These are phyloP conservation scores for Diplodia seriata DNA, from an alignment of 2,329 filamentous ascomycete species.

Conservation along the genomic window DNA sequence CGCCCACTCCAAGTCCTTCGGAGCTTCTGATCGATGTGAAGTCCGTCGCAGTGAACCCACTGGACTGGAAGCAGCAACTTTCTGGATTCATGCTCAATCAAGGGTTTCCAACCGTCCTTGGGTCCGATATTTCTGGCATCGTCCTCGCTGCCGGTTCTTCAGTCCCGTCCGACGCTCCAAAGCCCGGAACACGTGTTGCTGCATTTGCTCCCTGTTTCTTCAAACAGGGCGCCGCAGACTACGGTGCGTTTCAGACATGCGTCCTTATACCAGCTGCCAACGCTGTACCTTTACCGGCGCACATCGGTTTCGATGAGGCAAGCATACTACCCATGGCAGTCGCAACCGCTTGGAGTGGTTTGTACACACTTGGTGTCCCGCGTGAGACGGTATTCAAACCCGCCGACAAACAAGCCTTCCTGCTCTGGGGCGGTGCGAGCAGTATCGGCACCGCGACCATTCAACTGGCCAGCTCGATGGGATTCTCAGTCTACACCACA, in stretches of 20 bases:
- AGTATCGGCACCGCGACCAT: constrained; percentile 33
- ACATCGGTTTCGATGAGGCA: constrained; percentile 49
- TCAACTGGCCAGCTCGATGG: constrained; percentile 32
- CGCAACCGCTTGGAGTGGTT: constrained; percentile 61
- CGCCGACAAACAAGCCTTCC: constrained; percentile 37
- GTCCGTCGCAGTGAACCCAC: constrained; percentile 58
- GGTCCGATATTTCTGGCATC: constrained; percentile 54
- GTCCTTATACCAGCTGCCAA: constrained; percentile 38
- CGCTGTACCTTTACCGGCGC: constrained; percentile 41
- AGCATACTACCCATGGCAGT: constrained; percentile 64
- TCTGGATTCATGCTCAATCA: constrained; percentile 50
- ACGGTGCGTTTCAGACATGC: constrained; percentile 62
- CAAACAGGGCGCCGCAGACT: constrained; percentile 59
- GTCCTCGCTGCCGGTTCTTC: constrained; percentile 52
- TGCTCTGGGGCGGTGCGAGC: constrained; percentile 35
- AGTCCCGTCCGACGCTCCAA: constrained; percentile 41
- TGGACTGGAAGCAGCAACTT: constrained; percentile 54
- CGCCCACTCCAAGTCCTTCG: constrained; percentile 54
- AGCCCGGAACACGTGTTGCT: constrained; percentile 42
- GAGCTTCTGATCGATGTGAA: constrained; percentile 59
- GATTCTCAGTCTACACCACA: constrained; percentile 34
- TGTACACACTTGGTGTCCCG: constrained; percentile 62
- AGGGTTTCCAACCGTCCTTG: constrained; percentile 52
- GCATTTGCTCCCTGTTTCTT: constrained; percentile 51
- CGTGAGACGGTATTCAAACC: constrained; percentile 45